Base-by-base conservation (phyloP, 768 basidiomycete species). In the Omphalotus guepiniiformis region DNA sequence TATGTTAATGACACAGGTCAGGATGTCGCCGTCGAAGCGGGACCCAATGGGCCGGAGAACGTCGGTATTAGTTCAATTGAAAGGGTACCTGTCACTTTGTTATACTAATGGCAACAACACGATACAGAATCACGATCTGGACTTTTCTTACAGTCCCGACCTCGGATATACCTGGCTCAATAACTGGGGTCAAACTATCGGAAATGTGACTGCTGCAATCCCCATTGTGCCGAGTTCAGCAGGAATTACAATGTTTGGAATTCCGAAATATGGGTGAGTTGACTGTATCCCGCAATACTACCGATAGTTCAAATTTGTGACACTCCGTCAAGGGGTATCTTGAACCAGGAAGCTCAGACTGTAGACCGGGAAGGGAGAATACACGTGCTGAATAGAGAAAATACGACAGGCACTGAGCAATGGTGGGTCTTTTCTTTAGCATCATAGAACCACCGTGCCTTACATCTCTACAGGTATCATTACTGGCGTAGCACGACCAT, bases 41-140 rank as follows among this genome's bases (percentile, higher is more conserved):
- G 68, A 0, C 67, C 68, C 0, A 69, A 69, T 41, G 68, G 68
- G 6, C 68, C 66, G 11, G 68, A 68, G 46, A 69, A 69, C 45
- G 68, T 68, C 40, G 7, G 63, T 36, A 3, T 3, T 7, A 13
- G 13, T 13, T 42, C 11, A n/a, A n/a, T n/a, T n/a, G n/a, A n/a
- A n/a, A n/a, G n/a, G n/a, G n/a, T n/a, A n/a, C n/a, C n/a, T n/a
- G n/a, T n/a, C n/a, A n/a, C n/a, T n/a, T n/a, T n/a, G n/a, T n/a
- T n/a, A n/a, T n/a, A n/a, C n/a, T n/a, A n/a, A n/a, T n/a, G n/a
- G n/a, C n/a, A n/a, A n/a, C n/a, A n/a, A n/a, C n/a, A n/a, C n/a
- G n/a, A n/a, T n/a, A n/a, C 46, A 68, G 68, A 69, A 69, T 32
- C 68, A 68, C 49, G 68, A 69, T 49, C 54, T 69, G 59, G 53